Percentiles rank a stretch among this genome's conserved stretches.
These are phyloP conservation scores for Pleurotus tuber-regium DNA, from an alignment of 768 basidiomycete species.

Conservation along the genomic window DNA sequence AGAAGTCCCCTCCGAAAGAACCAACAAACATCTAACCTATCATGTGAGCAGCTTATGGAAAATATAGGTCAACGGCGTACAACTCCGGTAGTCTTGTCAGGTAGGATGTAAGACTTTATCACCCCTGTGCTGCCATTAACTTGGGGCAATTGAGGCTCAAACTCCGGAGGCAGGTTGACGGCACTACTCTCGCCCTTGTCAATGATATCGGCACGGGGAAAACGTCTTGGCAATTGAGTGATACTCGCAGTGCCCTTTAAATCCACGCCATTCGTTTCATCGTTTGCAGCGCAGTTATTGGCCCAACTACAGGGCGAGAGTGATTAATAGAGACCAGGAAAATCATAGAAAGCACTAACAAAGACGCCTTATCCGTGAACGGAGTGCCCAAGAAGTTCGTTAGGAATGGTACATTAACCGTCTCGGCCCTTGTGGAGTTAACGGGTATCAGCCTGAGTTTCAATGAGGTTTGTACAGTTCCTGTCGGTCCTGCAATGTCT, in stretches of 20 bases:
- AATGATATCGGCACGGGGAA: constrained; percentile 37
- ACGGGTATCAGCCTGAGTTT: constrained; percentile 45
- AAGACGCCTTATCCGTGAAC: constrained; percentile 52
- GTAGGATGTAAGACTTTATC: constrained; percentile 55
- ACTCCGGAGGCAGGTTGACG: constrained; percentile 44
- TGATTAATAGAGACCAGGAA: constrained; percentile 7
- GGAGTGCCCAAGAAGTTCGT: constrained; percentile 41
- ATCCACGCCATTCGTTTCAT: constrained; percentile 50
- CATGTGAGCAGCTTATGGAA: background rate
- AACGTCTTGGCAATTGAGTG: constrained; percentile 9
- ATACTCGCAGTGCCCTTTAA: constrained; percentile 20
- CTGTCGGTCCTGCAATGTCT: constrained; percentile 50
- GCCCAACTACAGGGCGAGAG: constrained; percentile 45
- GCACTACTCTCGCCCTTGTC: constrained; percentile 38
- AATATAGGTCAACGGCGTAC: constrained; percentile 30
- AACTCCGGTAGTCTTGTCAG: constrained; percentile 57
- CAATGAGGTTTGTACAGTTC: constrained; percentile 44
- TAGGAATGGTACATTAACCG: constrained; percentile 50
- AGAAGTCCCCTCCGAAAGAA: constrained; percentile 51
- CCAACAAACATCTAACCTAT: constrained; percentile 54
- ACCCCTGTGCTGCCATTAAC: constrained; percentile 47
- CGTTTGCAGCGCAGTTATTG: constrained; percentile 53
- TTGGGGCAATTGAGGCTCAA: constrained; percentile 43
- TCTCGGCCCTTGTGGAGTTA: constrained; percentile 46
- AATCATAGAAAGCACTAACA: constrained; percentile 32